Base-by-base conservation (phyloP, 2,329 filamentous ascomycete species). In the Ophioceras dolichostomum region DNA sequence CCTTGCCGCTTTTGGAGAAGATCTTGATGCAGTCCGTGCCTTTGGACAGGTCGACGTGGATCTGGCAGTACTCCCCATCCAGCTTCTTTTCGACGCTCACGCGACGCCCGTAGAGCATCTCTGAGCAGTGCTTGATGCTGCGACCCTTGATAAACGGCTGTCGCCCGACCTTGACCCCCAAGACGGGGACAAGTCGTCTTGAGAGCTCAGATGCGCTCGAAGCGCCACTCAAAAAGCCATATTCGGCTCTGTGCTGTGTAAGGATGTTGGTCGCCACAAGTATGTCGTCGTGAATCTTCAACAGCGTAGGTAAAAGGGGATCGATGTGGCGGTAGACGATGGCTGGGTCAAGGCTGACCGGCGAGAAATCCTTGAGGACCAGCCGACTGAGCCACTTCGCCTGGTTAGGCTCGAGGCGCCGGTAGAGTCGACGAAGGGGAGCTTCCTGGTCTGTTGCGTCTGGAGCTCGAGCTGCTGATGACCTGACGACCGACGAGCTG, bases 1-100 rank as follows among this genome's bases (percentile, higher is more conserved):
- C 84, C 52, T 91, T 93, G 40, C 87, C 85, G 49, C 85, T 91
- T 53, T 94, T 95, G 9, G 86, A 93, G 52, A 91, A 94, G 21
- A 94, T 89, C 44, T 81, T 79, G 20, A 94, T 75, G 34, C 66
- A 70, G 1, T 68, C 51, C 33, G 12, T 39, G 13, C 60, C 60
- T 35, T 70, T 74, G 8, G 62, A 61, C 6, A 83, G 60, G 49
- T 93, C 76, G 28, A 94, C 63, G 49, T 94, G 87, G 21, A 94
- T 76, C 54, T 94, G 87, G 47, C 84, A 93, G 46, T 91, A 94
- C 55, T 94, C 87, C 10, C 83, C 86, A 48, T 94, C 86, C 43
- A 93, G 75, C 52, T 94, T 94, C 36, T 78, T 68, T 54, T 94
- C 85, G 18, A 86, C 69, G 40, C 79, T 83, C 71, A 88, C 70